Evolutionary conservation across 306 rosid genomes (phyloP).

Genomic region (Quercus engelmannii): DNA sequence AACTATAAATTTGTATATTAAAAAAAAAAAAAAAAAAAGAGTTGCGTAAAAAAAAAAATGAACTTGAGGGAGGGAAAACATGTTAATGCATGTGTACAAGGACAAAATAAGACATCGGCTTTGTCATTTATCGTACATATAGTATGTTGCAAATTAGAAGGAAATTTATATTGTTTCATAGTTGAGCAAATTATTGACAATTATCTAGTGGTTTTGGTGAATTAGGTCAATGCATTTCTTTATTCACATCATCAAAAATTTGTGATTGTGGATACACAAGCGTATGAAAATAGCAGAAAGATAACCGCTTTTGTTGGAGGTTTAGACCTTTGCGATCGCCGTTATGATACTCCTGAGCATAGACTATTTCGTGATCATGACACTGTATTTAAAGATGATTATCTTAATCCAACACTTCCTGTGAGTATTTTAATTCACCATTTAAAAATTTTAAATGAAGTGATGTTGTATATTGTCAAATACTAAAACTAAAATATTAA

Average conservation of each 20-base stretch:
- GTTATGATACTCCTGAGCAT: conserved; percentile 95
- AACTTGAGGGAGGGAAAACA: too few species aligned
- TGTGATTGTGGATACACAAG: conserved; percentile 88
- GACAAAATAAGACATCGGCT: background rate
- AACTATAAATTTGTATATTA: too few species aligned
- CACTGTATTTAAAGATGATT: conserved; percentile 69
- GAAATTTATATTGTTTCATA: background rate
- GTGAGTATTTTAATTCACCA: conserved; percentile 44
- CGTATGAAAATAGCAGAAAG: conserved; percentile 78
- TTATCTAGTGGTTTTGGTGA: background rate
- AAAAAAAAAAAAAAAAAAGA: too few species aligned
- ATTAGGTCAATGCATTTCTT: conserved; percentile 93
- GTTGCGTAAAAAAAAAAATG: too few species aligned
- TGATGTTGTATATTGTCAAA: too few species aligned
- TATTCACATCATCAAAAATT: conserved; percentile 97
- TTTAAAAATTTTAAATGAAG: too few species aligned
- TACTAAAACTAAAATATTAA: too few species aligned
- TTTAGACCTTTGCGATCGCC: conserved; percentile 95
- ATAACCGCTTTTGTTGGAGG: conserved; percentile 92
- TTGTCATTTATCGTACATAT: background rate
- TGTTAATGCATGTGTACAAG: background rate
- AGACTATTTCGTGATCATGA: conserved; percentile 58
- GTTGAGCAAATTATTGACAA: conserved; percentile 18
- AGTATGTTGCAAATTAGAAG: background rate
- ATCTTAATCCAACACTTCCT: conserved; percentile 79